Evolutionary conservation across 2,329 filamentous ascomycete genomes (phyloP), one percentile per base, ranked within the genome.

Genomic region (Claviceps digitariae): DNA sequence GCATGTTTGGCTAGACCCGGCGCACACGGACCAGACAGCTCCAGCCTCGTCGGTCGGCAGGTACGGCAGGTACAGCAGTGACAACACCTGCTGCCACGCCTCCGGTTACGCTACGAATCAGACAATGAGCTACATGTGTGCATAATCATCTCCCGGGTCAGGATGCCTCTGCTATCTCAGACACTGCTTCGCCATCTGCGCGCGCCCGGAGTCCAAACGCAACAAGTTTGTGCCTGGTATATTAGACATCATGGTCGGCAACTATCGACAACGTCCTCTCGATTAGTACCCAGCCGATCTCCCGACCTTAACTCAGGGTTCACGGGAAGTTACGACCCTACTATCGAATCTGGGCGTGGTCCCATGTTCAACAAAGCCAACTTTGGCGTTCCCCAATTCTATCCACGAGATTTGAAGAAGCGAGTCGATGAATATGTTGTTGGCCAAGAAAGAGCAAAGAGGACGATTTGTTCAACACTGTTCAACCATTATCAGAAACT

Each of bases 401-500:
- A 84, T 52, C 81, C 81, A 2, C 74, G 78, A 54, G 76, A 82
- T 60, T 75, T 98, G 61, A 96, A 97, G 74, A 83, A 88, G 63
- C 86, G 93, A 62, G 82, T 97, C 34, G 93, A 98, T 66, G 87
- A 93, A 64, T 98, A 94, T 66, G 91, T 98, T 1, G 91, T 98
- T 4, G 93, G 91, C 43, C 93, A 98, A 68, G 89, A 96, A 59
- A 82, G 89, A 55, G 90, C 93, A 17, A 93, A 98, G 75, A 94
- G 95, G 68, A 87, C 90, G 15, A 82, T 97, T 58, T 93, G 89
- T 58, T 85, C 91, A 3, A 90, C 91, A 7, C 87, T 98, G 29
- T 96, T 95, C 72, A 96, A 97, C 64, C 93, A 98, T 66, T 96
- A 97, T 65, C 89, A 96, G 68, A 82, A 87, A 48, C 79, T 95